These are phyloP conservation scores for Wickerhamiella australiensis DNA, from an alignment of 805 yeast species.

Conservation along the genomic window DNA sequence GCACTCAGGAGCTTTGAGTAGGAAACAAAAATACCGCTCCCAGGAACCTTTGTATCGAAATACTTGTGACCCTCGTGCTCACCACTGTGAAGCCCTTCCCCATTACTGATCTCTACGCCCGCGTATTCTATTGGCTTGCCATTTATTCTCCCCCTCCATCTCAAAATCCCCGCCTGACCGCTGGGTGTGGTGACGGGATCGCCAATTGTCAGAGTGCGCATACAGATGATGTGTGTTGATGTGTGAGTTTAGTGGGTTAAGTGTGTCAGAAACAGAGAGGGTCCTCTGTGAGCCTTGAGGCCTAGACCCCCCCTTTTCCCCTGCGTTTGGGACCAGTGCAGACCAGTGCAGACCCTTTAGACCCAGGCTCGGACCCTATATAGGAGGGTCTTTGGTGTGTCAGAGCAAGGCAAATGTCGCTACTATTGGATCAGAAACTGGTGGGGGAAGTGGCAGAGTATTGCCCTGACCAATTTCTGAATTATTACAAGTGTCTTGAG, in stretches of 20 bases:
- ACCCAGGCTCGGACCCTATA: too few relatives aligned
- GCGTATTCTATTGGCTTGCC: constrained; percentile 69
- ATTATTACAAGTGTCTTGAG: constrained; percentile 61
- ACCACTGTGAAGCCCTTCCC: constrained; percentile 78
- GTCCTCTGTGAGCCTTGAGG: too few relatives aligned
- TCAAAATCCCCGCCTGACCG: constrained; percentile 53
- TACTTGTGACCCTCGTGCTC: constrained; percentile 56
- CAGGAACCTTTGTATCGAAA: constrained; percentile 50
- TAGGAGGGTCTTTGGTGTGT: too few relatives aligned
- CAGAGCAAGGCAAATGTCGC: constrained; percentile 35
- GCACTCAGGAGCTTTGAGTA: constrained; percentile 25
- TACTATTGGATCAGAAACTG: constrained; percentile 54
- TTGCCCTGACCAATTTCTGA: constrained; percentile 63
- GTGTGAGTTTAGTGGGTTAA: not conserved
- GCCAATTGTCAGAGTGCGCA: constrained; percentile 22
- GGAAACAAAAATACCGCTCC: constrained; percentile 63
- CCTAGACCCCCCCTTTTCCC: too few relatives aligned
- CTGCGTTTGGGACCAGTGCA: too few relatives aligned
- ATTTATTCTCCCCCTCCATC: constrained; percentile 60
- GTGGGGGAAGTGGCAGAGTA: constrained; percentile 64
- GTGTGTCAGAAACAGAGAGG: not conserved
- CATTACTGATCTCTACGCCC: constrained; percentile 69
- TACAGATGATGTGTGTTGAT: not conserved
- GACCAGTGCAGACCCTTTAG: too few relatives aligned
- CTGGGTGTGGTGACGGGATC: constrained; percentile 41